Conservation (phyloP, 192 early-diverging fungal genomes). For the Linnemannia hyalina region DNA sequence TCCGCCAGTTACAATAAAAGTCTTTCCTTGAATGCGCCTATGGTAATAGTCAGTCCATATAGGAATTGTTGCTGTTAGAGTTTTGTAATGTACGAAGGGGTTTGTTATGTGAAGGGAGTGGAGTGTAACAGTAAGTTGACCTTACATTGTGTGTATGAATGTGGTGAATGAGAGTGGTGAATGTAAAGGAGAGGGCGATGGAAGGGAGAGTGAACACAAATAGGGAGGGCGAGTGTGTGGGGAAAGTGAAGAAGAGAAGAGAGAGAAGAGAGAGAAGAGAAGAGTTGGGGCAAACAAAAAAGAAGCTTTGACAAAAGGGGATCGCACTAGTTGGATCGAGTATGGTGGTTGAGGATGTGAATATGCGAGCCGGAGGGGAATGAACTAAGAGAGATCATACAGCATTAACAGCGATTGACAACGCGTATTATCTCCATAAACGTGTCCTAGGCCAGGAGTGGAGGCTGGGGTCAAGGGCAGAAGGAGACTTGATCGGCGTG, state of each 20-base stretch:
- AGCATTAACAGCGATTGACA: too few species aligned
- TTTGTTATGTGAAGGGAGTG: neutral
- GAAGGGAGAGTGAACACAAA: neutral
- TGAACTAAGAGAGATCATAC: neutral
- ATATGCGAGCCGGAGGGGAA: neutral
- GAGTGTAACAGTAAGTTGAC: neutral
- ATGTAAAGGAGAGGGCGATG: neutral
- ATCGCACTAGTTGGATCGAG: neutral
- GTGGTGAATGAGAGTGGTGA: neutral
- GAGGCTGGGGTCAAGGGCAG: too few species aligned
- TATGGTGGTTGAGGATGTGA: neutral
- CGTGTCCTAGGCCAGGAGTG: too few species aligned
- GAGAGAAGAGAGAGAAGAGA: neutral
- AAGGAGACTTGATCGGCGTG: too few species aligned
- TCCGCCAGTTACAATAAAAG: conserved; percentile 67
- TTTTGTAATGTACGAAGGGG: too few species aligned
- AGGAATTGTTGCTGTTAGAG: neutral
- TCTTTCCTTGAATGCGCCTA: conserved; percentile 65
- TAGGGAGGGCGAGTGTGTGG: neutral
- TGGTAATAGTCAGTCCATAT: neutral
- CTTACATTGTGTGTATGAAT: neutral
- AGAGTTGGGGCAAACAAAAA: neutral
- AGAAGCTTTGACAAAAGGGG: neutral
- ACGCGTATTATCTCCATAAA: too few species aligned
- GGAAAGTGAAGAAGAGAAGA: neutral